Conservation (phyloP, 257 asterid species). For the Forsythia viridissima region DNA sequence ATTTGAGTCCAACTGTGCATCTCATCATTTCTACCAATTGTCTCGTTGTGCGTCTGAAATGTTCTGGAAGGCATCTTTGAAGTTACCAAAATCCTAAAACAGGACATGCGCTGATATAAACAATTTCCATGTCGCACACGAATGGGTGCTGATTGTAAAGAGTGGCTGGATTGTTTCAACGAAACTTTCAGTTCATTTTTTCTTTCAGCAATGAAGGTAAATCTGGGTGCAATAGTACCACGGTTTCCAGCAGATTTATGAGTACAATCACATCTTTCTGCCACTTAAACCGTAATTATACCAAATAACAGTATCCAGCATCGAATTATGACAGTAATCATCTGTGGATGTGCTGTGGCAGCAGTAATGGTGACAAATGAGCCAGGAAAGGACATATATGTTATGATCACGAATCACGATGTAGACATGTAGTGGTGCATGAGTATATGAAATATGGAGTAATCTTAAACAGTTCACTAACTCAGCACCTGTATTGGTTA, state of each 20-base stretch:
- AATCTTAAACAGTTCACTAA: background rate
- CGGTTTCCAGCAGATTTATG: background rate
- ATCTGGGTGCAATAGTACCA: background rate
- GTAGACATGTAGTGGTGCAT: background rate
- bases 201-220: background rate
- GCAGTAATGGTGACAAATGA: background rate
- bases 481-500: background rate
- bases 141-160: background rate
- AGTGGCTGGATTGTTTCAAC: background rate
- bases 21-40: background rate
- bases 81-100: background rate
- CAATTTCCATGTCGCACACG: background rate
- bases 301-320: background rate
- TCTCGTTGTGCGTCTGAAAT: background rate
- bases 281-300: background rate
- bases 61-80: background rate
- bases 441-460: background rate
- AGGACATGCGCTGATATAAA: background rate
- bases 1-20: background rate
- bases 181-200: background rate
- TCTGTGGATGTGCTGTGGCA: background rate
- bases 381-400: background rate
- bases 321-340: background rate
- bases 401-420: background rate
- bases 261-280: too few relatives aligned